These are phyloP conservation scores for Sonneratia alba DNA, from an alignment of 345 rosid species.

Conservation along the genomic window DNA sequence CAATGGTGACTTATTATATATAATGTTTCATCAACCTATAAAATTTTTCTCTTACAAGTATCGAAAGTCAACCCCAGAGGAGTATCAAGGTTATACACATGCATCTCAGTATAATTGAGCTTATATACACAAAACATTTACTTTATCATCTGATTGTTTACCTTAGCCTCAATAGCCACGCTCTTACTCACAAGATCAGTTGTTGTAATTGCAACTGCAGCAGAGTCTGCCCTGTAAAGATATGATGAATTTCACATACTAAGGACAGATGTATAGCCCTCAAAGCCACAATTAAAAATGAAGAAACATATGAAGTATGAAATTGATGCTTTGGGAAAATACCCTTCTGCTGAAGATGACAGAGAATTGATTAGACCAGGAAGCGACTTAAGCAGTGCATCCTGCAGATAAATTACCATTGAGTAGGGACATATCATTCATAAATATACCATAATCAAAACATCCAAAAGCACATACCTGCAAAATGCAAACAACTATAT, in stretches of 20 bases:
- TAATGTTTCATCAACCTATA: background rate
- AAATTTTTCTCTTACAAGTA: background rate
- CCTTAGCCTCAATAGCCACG: conserved; percentile 79
- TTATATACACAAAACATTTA: background rate
- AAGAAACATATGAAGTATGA: background rate
- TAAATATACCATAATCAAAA: background rate
- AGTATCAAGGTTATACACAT: background rate
- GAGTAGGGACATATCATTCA: background rate
- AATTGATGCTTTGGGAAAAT: conserved; percentile 5
- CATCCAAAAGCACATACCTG: background rate
- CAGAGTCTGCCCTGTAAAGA: conserved; percentile 78
- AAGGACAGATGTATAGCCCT: background rate
- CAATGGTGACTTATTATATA: too few species aligned
- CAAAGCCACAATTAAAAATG: conserved; percentile 4
- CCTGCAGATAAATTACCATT: conserved; percentile 38
- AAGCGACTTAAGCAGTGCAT: conserved; percentile 65
- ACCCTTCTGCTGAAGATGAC: conserved; percentile 63
- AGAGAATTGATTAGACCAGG: conserved; percentile 53
- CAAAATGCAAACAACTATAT: background rate
- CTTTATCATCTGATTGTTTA: conserved; percentile 9
- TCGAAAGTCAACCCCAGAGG: background rate
- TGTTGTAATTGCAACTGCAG: conserved; percentile 94
- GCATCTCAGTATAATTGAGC: background rate
- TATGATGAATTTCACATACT: background rate
- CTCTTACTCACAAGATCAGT: conserved; percentile 98